phyloP scores from a whole-genome alignment of 225 moss, liverwort and hornwort genomes.

The Polytrichum commune region DNA sequence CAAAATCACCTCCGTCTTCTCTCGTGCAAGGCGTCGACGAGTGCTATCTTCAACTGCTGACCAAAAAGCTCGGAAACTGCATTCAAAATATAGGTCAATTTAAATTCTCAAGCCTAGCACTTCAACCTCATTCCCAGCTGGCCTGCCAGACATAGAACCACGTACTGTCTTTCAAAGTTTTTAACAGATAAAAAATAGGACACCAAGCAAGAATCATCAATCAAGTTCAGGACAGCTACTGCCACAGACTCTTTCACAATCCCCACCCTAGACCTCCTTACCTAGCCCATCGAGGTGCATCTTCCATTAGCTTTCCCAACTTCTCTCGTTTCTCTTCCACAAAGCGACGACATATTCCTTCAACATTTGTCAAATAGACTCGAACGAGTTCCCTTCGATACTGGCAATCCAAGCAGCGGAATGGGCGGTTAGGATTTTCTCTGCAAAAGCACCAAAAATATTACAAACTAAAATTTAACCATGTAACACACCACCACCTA shows the following conservation, averaged over 20 bases:
- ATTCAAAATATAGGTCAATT: neutral
- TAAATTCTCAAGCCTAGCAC: too few species aligned
- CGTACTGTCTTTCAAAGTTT: too few species aligned
- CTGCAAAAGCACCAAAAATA: conserved; percentile 37
- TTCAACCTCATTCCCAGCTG: too few species aligned
- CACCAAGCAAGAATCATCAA: too few species aligned
- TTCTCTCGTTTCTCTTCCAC: conserved; percentile 98
- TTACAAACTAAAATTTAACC: too few species aligned
- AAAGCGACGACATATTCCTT: conserved; percentile 98
- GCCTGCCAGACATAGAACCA: too few species aligned
- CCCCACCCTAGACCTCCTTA: neutral
- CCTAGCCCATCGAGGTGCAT: conserved; percentile 74
- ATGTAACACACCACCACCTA: too few species aligned
- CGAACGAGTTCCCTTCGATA: conserved; percentile 98
- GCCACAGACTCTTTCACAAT: too few species aligned
- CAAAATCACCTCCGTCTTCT: conserved; percentile 95
- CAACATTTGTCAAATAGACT: conserved; percentile 96
- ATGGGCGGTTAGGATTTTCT: conserved; percentile 98
- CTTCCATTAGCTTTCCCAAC: conserved; percentile 97
- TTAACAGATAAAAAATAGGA: too few species aligned
- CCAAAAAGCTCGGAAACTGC: conserved; percentile 98
- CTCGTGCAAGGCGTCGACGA: conserved; percentile 83
- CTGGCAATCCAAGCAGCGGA: conserved; percentile 96
- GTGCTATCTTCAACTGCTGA: conserved; percentile 83
- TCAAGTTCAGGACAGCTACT: too few species aligned